These are phyloP conservation scores for Pholiota adiposa DNA, from an alignment of 1,284 basidiomycete genomes.

Conservation along the genomic window DNA sequence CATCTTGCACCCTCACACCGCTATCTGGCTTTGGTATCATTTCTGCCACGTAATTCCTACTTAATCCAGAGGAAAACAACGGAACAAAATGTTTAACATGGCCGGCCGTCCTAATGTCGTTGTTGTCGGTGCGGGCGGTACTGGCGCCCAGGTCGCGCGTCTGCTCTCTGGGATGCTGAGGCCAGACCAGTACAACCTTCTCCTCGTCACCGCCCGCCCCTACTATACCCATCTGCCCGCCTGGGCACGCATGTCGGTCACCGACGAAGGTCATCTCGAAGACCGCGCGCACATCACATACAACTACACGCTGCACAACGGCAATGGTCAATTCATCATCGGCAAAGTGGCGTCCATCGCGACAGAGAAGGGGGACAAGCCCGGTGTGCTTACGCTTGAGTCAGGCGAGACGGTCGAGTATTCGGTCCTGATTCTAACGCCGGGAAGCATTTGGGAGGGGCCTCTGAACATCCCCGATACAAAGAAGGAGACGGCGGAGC, in stretches of 20 bases:
- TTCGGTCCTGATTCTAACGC: conserved; percentile 57
- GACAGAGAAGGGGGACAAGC: conserved; percentile 34
- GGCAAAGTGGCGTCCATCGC: conserved; percentile 45
- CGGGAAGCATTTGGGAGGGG: conserved; percentile 60
- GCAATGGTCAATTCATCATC: conserved; percentile 25
- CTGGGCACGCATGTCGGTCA: conserved; percentile 43
- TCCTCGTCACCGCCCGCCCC: conserved; percentile 43
- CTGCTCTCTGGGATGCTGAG: conserved; percentile 43
- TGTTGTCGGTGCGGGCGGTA: conserved; percentile 46
- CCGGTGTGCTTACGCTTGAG: conserved; percentile 50
- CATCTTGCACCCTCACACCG: not conserved
- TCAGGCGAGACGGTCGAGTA: conserved; percentile 55
- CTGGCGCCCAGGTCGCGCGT: conserved; percentile 37
- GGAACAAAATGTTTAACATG: conserved; percentile 10
- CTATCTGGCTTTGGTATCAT: not conserved
- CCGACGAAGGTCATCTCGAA: conserved; percentile 40
- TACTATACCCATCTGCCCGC: conserved; percentile 42
- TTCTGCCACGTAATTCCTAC: not conserved
- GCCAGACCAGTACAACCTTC: conserved; percentile 37
- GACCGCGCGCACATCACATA: conserved; percentile 43
- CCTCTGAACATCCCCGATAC: conserved; percentile 49
- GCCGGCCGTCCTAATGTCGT: conserved; percentile 33
- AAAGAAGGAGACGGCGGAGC: conserved; percentile 40
- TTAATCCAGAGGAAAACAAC: not conserved
- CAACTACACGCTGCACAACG: conserved; percentile 33